Evolutionary conservation across 129 eudicot genomes (phyloP).

Genomic region (Kitagawia praeruptora): DNA sequence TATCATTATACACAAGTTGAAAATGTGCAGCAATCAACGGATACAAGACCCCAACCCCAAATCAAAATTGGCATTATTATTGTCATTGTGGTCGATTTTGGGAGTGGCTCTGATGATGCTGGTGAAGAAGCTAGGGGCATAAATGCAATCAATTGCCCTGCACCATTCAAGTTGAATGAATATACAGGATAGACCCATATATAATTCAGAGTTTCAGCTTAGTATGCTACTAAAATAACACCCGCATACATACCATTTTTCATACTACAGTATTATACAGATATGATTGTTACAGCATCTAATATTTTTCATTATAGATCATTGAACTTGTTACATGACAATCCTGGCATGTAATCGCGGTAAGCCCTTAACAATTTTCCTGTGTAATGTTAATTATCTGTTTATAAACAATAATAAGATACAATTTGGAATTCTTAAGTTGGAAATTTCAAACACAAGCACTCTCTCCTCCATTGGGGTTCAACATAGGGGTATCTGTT

Average conservation of each 20-base stretch:
- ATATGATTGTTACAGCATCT: no score
- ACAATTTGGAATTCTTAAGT: no score
- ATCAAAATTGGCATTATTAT: neutral
- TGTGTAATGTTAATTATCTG: no score
- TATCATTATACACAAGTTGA: slow-evolving; percentile 10
- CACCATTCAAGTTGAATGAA: slow-evolving; percentile 7
- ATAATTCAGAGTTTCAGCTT: neutral
- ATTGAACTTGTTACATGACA: neutral
- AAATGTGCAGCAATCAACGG: neutral
- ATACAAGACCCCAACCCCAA: neutral
- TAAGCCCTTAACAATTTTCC: no score
- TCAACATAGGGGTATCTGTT: neutral
- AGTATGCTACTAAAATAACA: neutral
- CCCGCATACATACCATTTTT: neutral
- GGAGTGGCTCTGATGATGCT: slow-evolving; percentile 12
- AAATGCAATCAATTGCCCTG: slow-evolving; percentile 12
- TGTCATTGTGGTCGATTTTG: slow-evolving; percentile 2
- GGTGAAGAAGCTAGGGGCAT: neutral
- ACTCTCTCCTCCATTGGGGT: neutral
- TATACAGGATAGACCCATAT: neutral
- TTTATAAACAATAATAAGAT: no score
- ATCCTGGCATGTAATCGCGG: neutral
- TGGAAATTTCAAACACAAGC: neutral
- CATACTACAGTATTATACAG: no score
- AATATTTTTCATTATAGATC: no score